These are phyloP conservation scores for Sclerotiophoma versabilis DNA, from an alignment of 2,329 filamentous ascomycete genomes.

Conservation along the genomic window DNA sequence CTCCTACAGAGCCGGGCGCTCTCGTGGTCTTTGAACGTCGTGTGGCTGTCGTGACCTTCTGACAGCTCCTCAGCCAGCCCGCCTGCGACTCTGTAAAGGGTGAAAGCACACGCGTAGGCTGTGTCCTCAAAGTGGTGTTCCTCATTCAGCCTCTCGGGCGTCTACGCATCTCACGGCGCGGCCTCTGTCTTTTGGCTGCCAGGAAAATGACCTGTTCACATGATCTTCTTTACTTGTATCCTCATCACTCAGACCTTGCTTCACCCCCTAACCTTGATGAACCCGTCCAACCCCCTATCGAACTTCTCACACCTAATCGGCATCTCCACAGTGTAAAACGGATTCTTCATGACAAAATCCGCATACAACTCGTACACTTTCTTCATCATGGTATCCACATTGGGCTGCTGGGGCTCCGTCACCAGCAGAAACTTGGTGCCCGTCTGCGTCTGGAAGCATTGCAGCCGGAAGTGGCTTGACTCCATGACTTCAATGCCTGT, in stretches of 20 bases:
- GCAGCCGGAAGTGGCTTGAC: slow-evolving; percentile 90
- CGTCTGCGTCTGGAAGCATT: slow-evolving; percentile 94
- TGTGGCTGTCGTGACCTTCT: background rate
- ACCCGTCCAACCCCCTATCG: slow-evolving; percentile 82
- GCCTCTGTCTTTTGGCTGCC: too few species aligned
- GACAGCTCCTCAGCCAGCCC: background rate
- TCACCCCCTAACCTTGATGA: slow-evolving; percentile 66
- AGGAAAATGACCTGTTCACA: too few species aligned
- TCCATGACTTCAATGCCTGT: slow-evolving; percentile 92
- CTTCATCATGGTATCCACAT: slow-evolving; percentile 82
- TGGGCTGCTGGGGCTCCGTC: slow-evolving; percentile 86
- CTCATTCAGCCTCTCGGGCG: background rate
- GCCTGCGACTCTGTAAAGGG: background rate
- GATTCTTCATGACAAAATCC: slow-evolving; percentile 99
- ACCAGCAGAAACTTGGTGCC: slow-evolving; percentile 96
- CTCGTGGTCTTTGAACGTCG: background rate
- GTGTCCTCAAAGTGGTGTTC: too few species aligned
- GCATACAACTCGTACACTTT: slow-evolving; percentile 94
- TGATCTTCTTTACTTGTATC: background rate
- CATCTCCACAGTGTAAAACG: slow-evolving; percentile 98
- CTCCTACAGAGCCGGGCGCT: background rate
- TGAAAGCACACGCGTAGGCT: too few species aligned
- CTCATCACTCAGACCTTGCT: background rate
- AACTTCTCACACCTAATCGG: slow-evolving; percentile 94
- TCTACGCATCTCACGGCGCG: background rate